Conservation (phyloP, 2,329 filamentous ascomycete genomes). For the Cytospora leucostoma region DNA sequence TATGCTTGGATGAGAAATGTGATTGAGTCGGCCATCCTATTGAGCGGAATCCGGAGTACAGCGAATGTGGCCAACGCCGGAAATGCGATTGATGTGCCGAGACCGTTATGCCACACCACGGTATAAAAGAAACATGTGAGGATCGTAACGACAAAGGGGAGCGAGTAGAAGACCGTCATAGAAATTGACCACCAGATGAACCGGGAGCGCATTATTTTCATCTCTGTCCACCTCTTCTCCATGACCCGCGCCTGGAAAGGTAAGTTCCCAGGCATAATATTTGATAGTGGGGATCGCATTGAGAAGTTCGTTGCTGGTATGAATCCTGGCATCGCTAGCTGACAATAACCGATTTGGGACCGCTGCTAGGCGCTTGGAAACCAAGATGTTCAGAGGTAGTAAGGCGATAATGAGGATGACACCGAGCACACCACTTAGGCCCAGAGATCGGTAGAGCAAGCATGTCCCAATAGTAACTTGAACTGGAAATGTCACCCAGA, state of each 20-base stretch:
- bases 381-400: slow-evolving; percentile 65
- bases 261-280: slow-evolving; percentile 67
- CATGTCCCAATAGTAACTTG: slow-evolving; percentile 56
- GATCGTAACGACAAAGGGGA: slow-evolving; percentile 68
- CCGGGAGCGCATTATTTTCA: slow-evolving; percentile 59
- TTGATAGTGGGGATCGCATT: too few relatives aligned
- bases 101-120: slow-evolving; percentile 62
- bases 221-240: slow-evolving; percentile 61
- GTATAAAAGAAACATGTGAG: slow-evolving; percentile 70
- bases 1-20: slow-evolving; percentile 71
- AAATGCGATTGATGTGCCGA: slow-evolving; percentile 68
- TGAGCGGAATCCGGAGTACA: slow-evolving; percentile 65
- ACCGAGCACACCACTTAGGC: slow-evolving; percentile 63
- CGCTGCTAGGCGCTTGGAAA: slow-evolving; percentile 64
- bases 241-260: slow-evolving; percentile 65
- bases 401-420: slow-evolving; percentile 66
- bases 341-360: too few relatives aligned
- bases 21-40: slow-evolving; percentile 71
- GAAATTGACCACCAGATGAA: slow-evolving; percentile 69
- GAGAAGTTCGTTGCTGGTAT: too few relatives aligned
- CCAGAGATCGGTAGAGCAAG: slow-evolving; percentile 67
- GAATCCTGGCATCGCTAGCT: too few relatives aligned
- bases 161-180: slow-evolving; percentile 65
- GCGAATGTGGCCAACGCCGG: slow-evolving; percentile 69
- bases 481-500: too few relatives aligned